These are phyloP conservation scores for Phlebopus sp. DNA, from an alignment of 1,284 basidiomycete species.

Conservation along the genomic window DNA sequence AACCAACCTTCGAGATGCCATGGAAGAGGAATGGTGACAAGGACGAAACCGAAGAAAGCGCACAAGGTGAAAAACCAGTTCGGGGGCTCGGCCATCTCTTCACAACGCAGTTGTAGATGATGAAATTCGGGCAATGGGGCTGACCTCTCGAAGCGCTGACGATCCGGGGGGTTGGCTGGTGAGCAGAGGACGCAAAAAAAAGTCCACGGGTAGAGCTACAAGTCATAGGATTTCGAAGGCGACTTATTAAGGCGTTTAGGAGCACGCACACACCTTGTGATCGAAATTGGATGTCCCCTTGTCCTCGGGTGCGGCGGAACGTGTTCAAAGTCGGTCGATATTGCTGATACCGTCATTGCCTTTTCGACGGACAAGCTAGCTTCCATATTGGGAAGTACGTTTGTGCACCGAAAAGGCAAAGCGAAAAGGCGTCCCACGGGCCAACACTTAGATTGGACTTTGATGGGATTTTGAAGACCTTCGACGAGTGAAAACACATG, in stretches of 20 bases:
- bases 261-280: slow-evolving; percentile 15
- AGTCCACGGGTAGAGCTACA: slow-evolving; percentile 7
- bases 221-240: not conserved
- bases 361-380: slow-evolving; percentile 26
- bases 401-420: slow-evolving; percentile 24
- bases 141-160: slow-evolving; percentile 10
- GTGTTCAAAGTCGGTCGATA: slow-evolving; percentile 12
- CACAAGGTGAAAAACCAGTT: slow-evolving; percentile 32
- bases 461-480: slow-evolving; percentile 1
- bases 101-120: slow-evolving; percentile 25
- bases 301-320: slow-evolving; percentile 21
- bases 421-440: slow-evolving; percentile 4
- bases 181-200: slow-evolving; percentile 6
- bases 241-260: slow-evolving; percentile 23
- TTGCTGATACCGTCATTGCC: slow-evolving; percentile 16
- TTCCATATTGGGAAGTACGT: slow-evolving; percentile 19
- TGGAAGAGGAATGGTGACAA: slow-evolving; percentile 42
- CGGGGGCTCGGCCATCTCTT: slow-evolving; percentile 21
- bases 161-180: slow-evolving; percentile 3
- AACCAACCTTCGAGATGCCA: slow-evolving; percentile 41
- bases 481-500: slow-evolving; percentile 13
- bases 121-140: slow-evolving; percentile 3
- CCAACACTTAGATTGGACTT: not conserved
- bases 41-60: slow-evolving; percentile 36
- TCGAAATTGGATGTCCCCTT: slow-evolving; percentile 38